Conservation (phyloP, 2,329 filamentous ascomycete genomes). For the Scopulariopsis brevicaulis region DNA sequence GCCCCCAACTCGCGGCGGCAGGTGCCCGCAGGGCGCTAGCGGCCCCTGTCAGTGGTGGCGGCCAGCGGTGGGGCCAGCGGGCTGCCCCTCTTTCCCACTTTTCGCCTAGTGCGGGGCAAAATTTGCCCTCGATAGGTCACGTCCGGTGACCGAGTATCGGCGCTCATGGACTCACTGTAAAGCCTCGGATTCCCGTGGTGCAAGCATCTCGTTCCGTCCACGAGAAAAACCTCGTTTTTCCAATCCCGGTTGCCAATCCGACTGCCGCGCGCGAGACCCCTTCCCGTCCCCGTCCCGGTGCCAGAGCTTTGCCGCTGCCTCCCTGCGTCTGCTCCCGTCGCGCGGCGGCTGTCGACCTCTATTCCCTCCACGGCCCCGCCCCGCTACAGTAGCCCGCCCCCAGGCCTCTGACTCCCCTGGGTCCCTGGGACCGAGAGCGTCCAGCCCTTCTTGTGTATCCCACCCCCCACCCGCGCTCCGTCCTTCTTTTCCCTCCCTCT, state of each 20-base stretch:
- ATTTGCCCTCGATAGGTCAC: not conserved
- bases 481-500: not conserved
- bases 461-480: not conserved
- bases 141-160: constrained; percentile 3
- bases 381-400: not conserved
- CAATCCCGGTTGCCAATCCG: not conserved
- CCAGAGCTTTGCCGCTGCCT: not conserved
- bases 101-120: constrained; percentile 4
- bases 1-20: not conserved
- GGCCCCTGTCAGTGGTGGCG: not conserved
- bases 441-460: not conserved
- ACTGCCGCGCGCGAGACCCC: not conserved
- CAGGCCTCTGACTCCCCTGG: not conserved
- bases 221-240: not conserved
- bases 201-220: not conserved
- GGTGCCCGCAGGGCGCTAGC: not conserved
- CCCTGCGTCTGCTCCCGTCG: not conserved
- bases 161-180: not conserved
- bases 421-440: not conserved
- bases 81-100: not conserved
- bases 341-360: not conserved
- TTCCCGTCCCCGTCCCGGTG: not conserved
- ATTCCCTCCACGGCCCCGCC: not conserved
- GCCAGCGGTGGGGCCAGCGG: not conserved
- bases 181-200: not conserved